A percentile compares a stretch with the other conserved stretches of the same genome.
phyloP scores from a whole-genome alignment of 306 rosid species.

The Canavalia ensiformis region DNA sequence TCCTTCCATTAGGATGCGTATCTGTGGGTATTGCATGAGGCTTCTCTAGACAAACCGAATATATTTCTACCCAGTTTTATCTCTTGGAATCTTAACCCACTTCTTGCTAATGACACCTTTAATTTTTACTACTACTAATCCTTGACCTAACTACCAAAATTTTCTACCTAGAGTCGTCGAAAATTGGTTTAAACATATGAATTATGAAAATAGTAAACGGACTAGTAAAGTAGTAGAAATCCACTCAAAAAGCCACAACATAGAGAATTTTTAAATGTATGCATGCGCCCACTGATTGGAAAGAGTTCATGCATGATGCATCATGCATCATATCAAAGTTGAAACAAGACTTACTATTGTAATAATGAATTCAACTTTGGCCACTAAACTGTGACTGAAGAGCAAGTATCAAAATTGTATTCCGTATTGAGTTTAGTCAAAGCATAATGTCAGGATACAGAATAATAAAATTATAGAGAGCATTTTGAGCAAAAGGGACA shows the following conservation, averaged over 20 bases:
- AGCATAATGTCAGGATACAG: not conserved
- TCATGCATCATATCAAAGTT: slow-evolving; percentile 36
- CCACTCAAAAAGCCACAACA: not conserved
- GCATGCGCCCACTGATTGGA: slow-evolving; percentile 15
- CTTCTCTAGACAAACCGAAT: slow-evolving; percentile 33
- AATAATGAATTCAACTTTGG: slow-evolving; percentile 39
- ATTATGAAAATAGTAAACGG: not conserved
- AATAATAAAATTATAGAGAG: not conserved
- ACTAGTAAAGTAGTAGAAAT: not conserved
- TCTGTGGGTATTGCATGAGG: slow-evolving; percentile 38
- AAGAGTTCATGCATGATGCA: not conserved
- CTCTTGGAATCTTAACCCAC: slow-evolving; percentile 9
- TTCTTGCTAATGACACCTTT: slow-evolving; percentile 14
- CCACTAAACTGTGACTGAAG: slow-evolving; percentile 31
- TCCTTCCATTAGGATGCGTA: slow-evolving; percentile 49
- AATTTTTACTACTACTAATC: not conserved
- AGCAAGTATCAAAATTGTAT: slow-evolving; percentile 49
- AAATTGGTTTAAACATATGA: not conserved
- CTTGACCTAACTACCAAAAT: not conserved
- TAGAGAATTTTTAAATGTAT: slow-evolving; percentile 6
- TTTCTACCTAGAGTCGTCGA: not conserved
- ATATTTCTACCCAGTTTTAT: slow-evolving; percentile 20
- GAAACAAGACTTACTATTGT: slow-evolving; percentile 31
- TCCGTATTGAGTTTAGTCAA: slow-evolving; percentile 40
- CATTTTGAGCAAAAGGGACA: not conserved